phyloP scores from a whole-genome alignment of 352 stramenopile species.

The Aphanomyces stellatus region DNA sequence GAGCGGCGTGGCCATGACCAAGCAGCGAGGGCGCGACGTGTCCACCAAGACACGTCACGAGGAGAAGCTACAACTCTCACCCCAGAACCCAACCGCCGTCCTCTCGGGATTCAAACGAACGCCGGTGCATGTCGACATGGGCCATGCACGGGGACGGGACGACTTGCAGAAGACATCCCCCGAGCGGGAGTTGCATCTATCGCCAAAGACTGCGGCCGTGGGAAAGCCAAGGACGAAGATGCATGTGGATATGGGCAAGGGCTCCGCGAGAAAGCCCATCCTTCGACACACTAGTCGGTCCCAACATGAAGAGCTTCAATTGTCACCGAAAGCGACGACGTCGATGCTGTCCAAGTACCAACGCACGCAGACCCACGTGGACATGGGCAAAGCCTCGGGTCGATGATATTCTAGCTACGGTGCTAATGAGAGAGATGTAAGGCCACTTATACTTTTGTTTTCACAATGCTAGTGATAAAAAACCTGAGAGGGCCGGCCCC shows the following conservation, averaged over 20 bases:
- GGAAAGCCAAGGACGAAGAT: neutral
- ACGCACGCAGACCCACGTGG: neutral
- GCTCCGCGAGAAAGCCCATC: neutral
- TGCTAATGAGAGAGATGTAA: neutral
- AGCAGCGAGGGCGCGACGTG: neutral
- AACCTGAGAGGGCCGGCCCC: slow-evolving; percentile 19
- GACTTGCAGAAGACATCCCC: neutral
- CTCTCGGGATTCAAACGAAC: neutral
- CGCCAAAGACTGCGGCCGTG: neutral
- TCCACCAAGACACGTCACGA: neutral
- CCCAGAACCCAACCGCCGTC: neutral
- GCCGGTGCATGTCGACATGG: neutral
- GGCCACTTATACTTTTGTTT: slow-evolving; percentile 22
- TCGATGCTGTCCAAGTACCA: neutral
- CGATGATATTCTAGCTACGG: neutral
- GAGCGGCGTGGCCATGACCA: neutral
- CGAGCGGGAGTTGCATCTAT: neutral
- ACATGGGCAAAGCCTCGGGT: neutral
- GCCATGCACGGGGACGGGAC: neutral
- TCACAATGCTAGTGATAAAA: slow-evolving; percentile 24
- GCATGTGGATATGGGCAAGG: neutral
- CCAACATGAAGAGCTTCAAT: neutral
- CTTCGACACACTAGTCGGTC: neutral
- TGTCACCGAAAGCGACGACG: neutral
- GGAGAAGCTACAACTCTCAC: neutral